Evolutionary conservation across 345 rosid genomes (phyloP).

Genomic region (Lepidium sativum): DNA sequence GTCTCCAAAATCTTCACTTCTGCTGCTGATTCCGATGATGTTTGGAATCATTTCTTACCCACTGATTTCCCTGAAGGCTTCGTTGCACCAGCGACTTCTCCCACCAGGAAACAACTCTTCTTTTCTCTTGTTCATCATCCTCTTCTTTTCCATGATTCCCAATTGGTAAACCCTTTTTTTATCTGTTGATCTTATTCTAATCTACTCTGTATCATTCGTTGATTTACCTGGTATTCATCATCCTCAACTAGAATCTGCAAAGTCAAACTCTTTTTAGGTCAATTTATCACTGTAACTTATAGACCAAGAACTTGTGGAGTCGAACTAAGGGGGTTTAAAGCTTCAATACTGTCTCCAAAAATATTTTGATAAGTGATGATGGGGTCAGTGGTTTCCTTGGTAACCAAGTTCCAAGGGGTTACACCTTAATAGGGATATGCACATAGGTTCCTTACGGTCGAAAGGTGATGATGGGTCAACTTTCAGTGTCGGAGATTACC

Average conservation of each 20-base stretch:
- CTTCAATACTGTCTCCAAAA: neutral
- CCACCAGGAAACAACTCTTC: slow-evolving; percentile 46
- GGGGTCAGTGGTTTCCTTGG: too few relatives aligned
- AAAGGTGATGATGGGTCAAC: too few relatives aligned
- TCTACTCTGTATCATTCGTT: neutral
- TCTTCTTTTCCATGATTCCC: slow-evolving; percentile 31
- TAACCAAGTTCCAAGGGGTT: too few relatives aligned
- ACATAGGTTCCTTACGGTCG: too few relatives aligned
- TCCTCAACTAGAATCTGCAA: neutral
- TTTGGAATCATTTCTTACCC: slow-evolving; percentile 61
- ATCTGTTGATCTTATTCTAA: neutral
- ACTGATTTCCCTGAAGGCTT: slow-evolving; percentile 31
- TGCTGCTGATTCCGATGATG: slow-evolving; percentile 47
- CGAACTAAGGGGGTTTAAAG: neutral
- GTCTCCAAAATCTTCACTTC: slow-evolving; percentile 45
- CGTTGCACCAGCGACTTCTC: neutral
- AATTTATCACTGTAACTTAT: too few relatives aligned
- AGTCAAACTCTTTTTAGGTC: neutral
- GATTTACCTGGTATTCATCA: neutral
- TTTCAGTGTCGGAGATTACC: too few relatives aligned
- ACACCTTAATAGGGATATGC: too few relatives aligned
- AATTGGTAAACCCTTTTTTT: slow-evolving; percentile 22
- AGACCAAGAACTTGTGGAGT: neutral
- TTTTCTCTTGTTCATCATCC: slow-evolving; percentile 38
- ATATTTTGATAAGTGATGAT: too few relatives aligned